A percentile compares a stretch with the other conserved stretches of the same genome.
phyloP scores from a whole-genome alignment of 305 asterid genomes.

The Caryopteris hybrid region DNA sequence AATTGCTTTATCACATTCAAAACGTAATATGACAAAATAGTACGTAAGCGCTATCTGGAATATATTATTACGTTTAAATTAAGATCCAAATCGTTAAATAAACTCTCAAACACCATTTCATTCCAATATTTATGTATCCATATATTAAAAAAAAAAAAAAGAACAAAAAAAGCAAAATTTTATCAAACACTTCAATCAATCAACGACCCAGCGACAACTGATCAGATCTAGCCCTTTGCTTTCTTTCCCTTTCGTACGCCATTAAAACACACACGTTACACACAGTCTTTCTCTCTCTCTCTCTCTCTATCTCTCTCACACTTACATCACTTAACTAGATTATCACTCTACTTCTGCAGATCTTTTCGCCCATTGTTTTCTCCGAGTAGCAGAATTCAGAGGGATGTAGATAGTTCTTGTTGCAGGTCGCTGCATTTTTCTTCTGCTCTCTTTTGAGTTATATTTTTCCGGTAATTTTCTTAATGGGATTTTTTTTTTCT shows the following conservation, averaged over 20 bases:
- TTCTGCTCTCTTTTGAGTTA: neutral
- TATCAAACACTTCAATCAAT: constrained; percentile 28
- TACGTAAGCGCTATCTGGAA: no score
- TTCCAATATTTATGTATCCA: no score
- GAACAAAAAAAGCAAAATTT: no score
- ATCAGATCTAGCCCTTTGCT: constrained; percentile 35
- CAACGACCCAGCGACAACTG: constrained; percentile 25
- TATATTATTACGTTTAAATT: no score
- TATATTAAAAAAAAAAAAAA: no score
- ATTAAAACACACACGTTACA: constrained; percentile 12
- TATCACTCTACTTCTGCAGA: constrained; percentile 22
- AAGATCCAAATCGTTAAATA: no score
- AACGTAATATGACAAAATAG: no score
- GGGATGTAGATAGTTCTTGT: constrained; percentile 17
- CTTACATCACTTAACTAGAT: constrained; percentile 7
- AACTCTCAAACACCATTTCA: no score
- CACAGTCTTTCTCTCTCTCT: neutral
- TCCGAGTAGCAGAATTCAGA: constrained; percentile 12
- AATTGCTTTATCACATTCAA: no score
- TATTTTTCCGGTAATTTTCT: neutral
- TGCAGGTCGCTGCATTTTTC: constrained; percentile 27
- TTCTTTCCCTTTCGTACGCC: constrained; percentile 27
- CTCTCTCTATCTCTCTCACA: neutral
- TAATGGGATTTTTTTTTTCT: neutral
- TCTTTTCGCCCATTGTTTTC: constrained; percentile 21